These are phyloP conservation scores for Cladosporium sp. DNA, from an alignment of 2,329 filamentous ascomycete genomes.

Conservation along the genomic window DNA sequence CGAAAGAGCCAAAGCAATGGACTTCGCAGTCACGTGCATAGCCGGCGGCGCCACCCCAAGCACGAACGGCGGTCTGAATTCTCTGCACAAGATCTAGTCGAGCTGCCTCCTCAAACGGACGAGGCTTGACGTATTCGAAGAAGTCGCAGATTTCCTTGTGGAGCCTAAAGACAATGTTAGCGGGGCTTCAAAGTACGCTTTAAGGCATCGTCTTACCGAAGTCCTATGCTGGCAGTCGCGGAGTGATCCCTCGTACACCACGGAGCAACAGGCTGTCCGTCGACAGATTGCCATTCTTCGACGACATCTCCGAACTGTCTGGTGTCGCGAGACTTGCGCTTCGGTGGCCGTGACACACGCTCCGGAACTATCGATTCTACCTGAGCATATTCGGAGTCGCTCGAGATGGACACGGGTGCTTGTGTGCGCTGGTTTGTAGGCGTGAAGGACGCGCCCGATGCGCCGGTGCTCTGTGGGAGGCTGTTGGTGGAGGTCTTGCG, in stretches of 20 bases:
- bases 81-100: slow-evolving; percentile 72
- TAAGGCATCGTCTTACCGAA: slow-evolving; percentile 26
- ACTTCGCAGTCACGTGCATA: slow-evolving; percentile 56
- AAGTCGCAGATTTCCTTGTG: slow-evolving; percentile 91
- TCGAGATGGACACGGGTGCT: slow-evolving; percentile 9
- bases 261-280: slow-evolving; percentile 53
- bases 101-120: slow-evolving; percentile 72
- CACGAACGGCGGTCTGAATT: slow-evolving; percentile 61
- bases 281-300: slow-evolving; percentile 43
- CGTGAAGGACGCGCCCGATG: background rate
- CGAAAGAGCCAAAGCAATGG: slow-evolving; percentile 90
- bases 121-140: slow-evolving; percentile 78
- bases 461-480: background rate
- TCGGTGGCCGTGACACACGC: slow-evolving; percentile 39
- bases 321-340: slow-evolving; percentile 62
- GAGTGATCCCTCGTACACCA: slow-evolving; percentile 57
- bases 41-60: slow-evolving; percentile 19
- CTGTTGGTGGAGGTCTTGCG: slow-evolving; percentile 15
- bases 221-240: slow-evolving; percentile 22
- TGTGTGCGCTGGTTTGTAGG: background rate
- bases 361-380: slow-evolving; percentile 3
- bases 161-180: slow-evolving; percentile 55
- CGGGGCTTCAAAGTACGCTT: background rate
- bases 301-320: slow-evolving; percentile 38
- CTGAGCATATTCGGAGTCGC: background rate